A percentile compares a stretch with the other conserved stretches of the same genome.
These are phyloP conservation scores for Wickerhamomyces sp. DNA, from an alignment of 1,139 yeast species.

Conservation along the genomic window DNA sequence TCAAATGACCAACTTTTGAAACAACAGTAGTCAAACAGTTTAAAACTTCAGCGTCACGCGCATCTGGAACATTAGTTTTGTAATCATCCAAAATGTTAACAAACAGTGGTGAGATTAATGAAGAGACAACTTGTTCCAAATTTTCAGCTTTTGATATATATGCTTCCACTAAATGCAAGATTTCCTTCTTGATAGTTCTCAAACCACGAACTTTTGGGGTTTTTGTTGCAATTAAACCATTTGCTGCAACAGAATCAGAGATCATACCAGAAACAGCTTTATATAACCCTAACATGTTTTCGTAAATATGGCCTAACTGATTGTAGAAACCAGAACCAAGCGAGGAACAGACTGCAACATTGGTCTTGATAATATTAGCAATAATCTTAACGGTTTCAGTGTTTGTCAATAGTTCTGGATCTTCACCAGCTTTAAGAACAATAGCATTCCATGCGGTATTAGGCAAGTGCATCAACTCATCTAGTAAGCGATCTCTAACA, in stretches of 20 bases:
- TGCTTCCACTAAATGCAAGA: slow-evolving; percentile 83
- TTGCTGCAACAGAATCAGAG: slow-evolving; percentile 71
- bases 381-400: slow-evolving; percentile 88
- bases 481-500: slow-evolving; percentile 66
- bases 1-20: slow-evolving; percentile 77
- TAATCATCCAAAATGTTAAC: slow-evolving; percentile 89
- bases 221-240: slow-evolving; percentile 85
- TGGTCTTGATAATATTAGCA: slow-evolving; percentile 90
- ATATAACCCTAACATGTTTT: slow-evolving; percentile 86
- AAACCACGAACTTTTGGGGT: slow-evolving; percentile 94
- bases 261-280: slow-evolving; percentile 89
- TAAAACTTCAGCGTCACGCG: slow-evolving; percentile 96
- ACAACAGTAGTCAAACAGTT: slow-evolving; percentile 93
- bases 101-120: slow-evolving; percentile 78
- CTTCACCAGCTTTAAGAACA: slow-evolving; percentile 81
- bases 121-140: slow-evolving; percentile 78
- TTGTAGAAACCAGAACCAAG: slow-evolving; percentile 90
- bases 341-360: slow-evolving; percentile 89
- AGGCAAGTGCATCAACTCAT: slow-evolving; percentile 84
- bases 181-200: slow-evolving; percentile 94
- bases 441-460: slow-evolving; percentile 93
- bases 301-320: slow-evolving; percentile 81
- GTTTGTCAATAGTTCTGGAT: slow-evolving; percentile 78
- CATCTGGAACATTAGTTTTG: slow-evolving; percentile 85
- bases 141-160: slow-evolving; percentile 86